Conservation (phyloP, 2,329 filamentous ascomycete genomes). For the Blastomyces silverae region DNA sequence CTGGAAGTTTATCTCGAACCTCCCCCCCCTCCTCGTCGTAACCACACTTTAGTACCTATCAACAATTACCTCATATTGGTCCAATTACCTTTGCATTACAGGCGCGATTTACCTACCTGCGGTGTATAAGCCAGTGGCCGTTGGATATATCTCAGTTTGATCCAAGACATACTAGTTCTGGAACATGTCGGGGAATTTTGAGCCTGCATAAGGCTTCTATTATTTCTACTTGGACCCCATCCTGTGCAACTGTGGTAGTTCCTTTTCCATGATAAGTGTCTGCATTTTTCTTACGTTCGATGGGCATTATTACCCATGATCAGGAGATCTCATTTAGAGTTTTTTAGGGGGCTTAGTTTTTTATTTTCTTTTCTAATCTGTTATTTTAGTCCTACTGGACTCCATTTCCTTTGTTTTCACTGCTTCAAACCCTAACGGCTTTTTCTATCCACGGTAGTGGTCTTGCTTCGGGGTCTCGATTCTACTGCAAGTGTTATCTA, state of each 20-base stretch:
- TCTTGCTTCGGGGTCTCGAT: conserved; percentile 6
- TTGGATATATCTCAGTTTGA: conserved; percentile 6
- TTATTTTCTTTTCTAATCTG: neutral
- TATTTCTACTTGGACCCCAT: conserved; percentile 10
- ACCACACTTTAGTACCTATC: neutral
- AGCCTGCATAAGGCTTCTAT: conserved; percentile 7
- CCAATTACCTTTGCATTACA: conserved; percentile 2
- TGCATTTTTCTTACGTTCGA: conserved; percentile 3
- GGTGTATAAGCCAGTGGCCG: conserved; percentile 1
- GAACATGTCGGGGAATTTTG: conserved; percentile 1
- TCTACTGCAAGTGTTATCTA: conserved; percentile 7
- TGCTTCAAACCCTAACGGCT: conserved; percentile 13
- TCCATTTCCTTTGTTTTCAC: conserved; percentile 11
- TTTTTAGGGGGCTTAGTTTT: conserved; percentile 13
- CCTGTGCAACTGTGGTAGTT: conserved; percentile 6
- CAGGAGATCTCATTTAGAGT: conserved; percentile 10
- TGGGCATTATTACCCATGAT: conserved; percentile 10
- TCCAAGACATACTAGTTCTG: conserved; percentile 7
- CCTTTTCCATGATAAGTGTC: neutral
- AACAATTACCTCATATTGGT: conserved; percentile 13
- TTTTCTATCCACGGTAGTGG: conserved; percentile 10
- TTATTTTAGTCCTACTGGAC: conserved; percentile 3
- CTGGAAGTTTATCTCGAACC: conserved; percentile 8
- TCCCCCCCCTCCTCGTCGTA: neutral
- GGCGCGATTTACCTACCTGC: neutral